Percentiles rank a stretch among this genome's conserved stretches.
These are phyloP conservation scores for Leucocoprinus sp. DNA, from an alignment of 768 basidiomycete genomes.

Conservation along the genomic window DNA sequence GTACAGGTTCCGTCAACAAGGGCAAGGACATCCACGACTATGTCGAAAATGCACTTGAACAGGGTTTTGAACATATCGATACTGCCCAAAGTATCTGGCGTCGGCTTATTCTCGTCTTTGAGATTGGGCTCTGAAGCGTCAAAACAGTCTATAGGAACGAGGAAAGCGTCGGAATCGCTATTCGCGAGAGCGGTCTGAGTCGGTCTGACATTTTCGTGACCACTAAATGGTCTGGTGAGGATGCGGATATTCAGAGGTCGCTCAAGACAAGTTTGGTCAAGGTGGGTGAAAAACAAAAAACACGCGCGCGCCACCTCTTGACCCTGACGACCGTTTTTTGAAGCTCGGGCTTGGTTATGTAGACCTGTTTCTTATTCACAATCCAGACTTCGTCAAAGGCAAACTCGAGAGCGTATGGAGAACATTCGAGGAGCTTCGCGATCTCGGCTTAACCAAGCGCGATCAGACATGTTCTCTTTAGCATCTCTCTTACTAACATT, in stretches of 20 bases:
- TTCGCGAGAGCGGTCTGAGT: conserved; percentile 31
- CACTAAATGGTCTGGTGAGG: conserved; percentile 39
- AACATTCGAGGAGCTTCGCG: conserved; percentile 46
- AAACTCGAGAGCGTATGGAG: conserved; percentile 40
- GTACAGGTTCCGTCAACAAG: conserved; percentile 43
- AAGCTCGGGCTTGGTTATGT: conserved; percentile 58
- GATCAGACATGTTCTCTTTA: conserved; percentile 3
- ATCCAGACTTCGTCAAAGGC: conserved; percentile 24
- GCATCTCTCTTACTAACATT: conserved; percentile 8
- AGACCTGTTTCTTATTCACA: conserved; percentile 67
- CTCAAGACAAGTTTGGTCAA: conserved; percentile 41
- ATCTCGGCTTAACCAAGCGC: conserved; percentile 35
- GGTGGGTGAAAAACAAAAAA: too few species aligned
- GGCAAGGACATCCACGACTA: conserved; percentile 43
- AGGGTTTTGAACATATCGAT: conserved; percentile 57
- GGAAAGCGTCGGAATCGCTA: conserved; percentile 23
- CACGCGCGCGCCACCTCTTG: too few species aligned
- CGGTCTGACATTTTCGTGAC: conserved; percentile 43
- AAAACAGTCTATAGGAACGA: conserved; percentile 30
- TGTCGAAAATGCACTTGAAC: conserved; percentile 49
- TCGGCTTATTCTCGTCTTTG: background rate
- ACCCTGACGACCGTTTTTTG: conserved; percentile 1
- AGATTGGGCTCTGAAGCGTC: background rate
- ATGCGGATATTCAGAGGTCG: conserved; percentile 30
- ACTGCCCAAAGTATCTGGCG: conserved; percentile 42